Evolutionary conservation across 768 basidiomycete genomes (phyloP).

Genomic region (Xerocomellus dryophilus): DNA sequence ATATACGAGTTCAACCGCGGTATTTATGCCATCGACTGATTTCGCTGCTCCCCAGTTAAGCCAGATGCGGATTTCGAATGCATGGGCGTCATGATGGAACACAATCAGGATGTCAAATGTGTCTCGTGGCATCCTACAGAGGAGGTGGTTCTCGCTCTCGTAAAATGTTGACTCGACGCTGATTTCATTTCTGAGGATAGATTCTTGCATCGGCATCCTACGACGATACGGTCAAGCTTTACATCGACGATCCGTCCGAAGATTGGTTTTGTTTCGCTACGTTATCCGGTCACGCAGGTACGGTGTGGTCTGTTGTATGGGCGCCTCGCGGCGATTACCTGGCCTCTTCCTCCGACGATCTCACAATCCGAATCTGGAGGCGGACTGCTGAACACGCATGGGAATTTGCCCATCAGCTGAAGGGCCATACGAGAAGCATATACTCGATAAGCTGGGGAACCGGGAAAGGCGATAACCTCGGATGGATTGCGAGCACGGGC

Average conservation of each 20-base stretch:
- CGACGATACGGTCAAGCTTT: slow-evolving; percentile 93
- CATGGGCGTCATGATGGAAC: slow-evolving; percentile 94
- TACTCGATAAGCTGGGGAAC: slow-evolving; percentile 75
- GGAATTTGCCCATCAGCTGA: slow-evolving; percentile 57
- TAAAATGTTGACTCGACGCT: background rate
- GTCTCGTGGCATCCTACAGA: slow-evolving; percentile 94
- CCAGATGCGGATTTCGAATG: slow-evolving; percentile 95
- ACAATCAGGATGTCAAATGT: slow-evolving; percentile 93
- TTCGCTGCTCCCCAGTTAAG: slow-evolving; percentile 50
- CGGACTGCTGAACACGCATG: slow-evolving; percentile 59
- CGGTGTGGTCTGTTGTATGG: slow-evolving; percentile 91
- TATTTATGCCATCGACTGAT: slow-evolving; percentile 1
- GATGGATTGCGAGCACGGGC: slow-evolving; percentile 83
- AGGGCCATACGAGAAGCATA: slow-evolving; percentile 70
- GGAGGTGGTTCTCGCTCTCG: slow-evolving; percentile 56
- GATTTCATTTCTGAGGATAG: slow-evolving; percentile 40
- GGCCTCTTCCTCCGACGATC: slow-evolving; percentile 84
- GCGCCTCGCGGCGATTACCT: slow-evolving; percentile 75
- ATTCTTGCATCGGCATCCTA: slow-evolving; percentile 96
- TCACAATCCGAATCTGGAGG: slow-evolving; percentile 82
- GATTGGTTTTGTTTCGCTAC: slow-evolving; percentile 92
- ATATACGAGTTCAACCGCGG: slow-evolving; percentile 10
- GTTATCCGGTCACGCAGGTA: slow-evolving; percentile 75
- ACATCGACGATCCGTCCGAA: slow-evolving; percentile 87
- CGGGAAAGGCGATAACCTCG: slow-evolving; percentile 48